These are phyloP conservation scores for Candida sojae DNA, from an alignment of 1,139 yeast species.

Conservation along the genomic window DNA sequence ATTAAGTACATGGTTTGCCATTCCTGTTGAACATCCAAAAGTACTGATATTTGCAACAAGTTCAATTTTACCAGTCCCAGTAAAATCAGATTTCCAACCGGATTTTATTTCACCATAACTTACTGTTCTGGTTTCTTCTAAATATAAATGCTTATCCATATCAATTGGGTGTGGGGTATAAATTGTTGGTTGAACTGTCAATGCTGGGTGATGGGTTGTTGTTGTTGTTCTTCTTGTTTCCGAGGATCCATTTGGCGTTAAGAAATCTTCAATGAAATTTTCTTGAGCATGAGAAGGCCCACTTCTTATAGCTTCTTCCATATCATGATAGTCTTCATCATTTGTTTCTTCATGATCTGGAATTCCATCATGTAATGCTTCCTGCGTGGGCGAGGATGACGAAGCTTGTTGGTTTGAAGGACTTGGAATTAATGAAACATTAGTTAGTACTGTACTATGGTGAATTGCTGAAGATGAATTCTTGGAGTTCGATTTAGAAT, in stretches of 20 bases:
- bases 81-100: conserved; percentile 95
- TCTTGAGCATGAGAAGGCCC: conserved; percentile 29
- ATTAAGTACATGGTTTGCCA: conserved; percentile 27
- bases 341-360: conserved; percentile 8
- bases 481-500: conserved; percentile 13
- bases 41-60: conserved; percentile 69
- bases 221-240: not conserved
- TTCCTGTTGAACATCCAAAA: conserved; percentile 58
- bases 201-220: not conserved
- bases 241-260: not conserved
- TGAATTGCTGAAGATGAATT: conserved; percentile 25
- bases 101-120: conserved; percentile 77
- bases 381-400: not conserved
- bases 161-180: conserved; percentile 12
- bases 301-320: conserved; percentile 16
- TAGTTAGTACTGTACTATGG: conserved; percentile 43
- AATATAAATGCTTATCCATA: conserved; percentile 41
- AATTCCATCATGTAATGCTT: conserved; percentile 5
- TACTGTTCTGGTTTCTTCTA: conserved; percentile 74
- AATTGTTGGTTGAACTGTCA: conserved; percentile 8
- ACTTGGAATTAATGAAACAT: conserved; percentile 18
- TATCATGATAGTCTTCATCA: conserved; percentile 8
- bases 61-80: conserved; percentile 74
- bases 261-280: conserved; percentile 34
- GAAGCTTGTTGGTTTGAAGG: conserved; percentile 10